Percentiles rank a stretch among this genome's conserved stretches.
Evolutionary conservation across 768 basidiomycete genomes (phyloP).

Genomic region (Lactarius deliciosus): DNA sequence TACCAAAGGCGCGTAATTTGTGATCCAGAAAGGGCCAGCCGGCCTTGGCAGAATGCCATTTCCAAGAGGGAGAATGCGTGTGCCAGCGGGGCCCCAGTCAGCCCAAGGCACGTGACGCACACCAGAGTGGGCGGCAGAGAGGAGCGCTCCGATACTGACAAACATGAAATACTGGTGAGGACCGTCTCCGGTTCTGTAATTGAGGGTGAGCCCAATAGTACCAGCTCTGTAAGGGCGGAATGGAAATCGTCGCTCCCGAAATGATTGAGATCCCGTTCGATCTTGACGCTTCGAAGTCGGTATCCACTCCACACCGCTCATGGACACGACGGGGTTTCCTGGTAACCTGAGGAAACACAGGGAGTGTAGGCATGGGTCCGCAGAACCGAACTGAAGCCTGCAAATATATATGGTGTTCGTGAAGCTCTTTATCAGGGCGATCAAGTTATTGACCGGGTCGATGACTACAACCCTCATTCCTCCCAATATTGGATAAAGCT

Average conservation of each 20-base stretch:
- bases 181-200: neutral
- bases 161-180: neutral
- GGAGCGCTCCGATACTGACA: slow-evolving; percentile 11
- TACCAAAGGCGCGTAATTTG: slow-evolving; percentile 9
- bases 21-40: slow-evolving; percentile 20
- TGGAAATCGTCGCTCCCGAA: slow-evolving; percentile 9
- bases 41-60: neutral
- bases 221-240: slow-evolving; percentile 19
- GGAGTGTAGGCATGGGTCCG: neutral
- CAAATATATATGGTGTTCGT: slow-evolving; percentile 14
- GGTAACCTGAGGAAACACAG: slow-evolving; percentile 17
- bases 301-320: slow-evolving; percentile 11
- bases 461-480: slow-evolving; percentile 9
- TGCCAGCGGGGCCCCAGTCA: slow-evolving; percentile 19
- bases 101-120: slow-evolving; percentile 6
- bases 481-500: slow-evolving; percentile 3
- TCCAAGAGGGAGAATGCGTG: neutral
- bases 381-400: slow-evolving; percentile 1
- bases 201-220: slow-evolving; percentile 5
- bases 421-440: slow-evolving; percentile 8
- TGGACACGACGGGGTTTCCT: neutral
- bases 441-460: slow-evolving; percentile 3
- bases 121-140: neutral
- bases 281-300: neutral
- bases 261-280: neutral